Evolutionary conservation across 441 rosid species (phyloP).

Genomic region (Aleurites moluccanus): DNA sequence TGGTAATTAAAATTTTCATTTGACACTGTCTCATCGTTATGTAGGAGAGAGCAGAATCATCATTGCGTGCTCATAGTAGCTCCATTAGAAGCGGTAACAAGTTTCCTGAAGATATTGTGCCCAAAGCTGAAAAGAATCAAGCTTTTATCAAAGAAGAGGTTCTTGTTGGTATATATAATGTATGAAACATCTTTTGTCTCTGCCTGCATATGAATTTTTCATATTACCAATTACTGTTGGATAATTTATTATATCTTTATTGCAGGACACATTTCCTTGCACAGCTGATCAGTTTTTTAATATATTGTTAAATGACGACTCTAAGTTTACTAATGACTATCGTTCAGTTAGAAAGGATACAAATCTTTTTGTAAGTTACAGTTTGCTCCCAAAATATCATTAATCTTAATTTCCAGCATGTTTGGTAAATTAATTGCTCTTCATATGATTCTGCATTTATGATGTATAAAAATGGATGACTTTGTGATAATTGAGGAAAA

Average conservation of each 20-base stretch:
- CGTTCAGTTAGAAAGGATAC: conserved; percentile 77
- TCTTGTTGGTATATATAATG: conserved; percentile 70
- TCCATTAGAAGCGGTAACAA: conserved; percentile 60
- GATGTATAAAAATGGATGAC: background rate
- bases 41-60: conserved; percentile 88
- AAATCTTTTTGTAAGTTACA: conserved; percentile 65
- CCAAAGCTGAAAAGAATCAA: conserved; percentile 57
- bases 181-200: conserved; percentile 32
- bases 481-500: background rate
- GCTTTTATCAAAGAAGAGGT: conserved; percentile 87
- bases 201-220: conserved; percentile 20
- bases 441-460: background rate
- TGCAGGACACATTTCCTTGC: conserved; percentile 78
- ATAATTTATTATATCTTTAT: conserved; percentile 25
- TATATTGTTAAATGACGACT: conserved; percentile 65
- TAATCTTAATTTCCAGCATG: conserved; percentile 6
- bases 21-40: conserved; percentile 17
- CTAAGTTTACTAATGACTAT: conserved; percentile 63
- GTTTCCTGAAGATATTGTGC: conserved; percentile 50
- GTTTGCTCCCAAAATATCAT: conserved; percentile 6
- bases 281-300: conserved; percentile 68
- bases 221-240: conserved; percentile 19
- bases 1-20: background rate
- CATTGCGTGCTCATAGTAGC: conserved; percentile 92
- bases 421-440: conserved; percentile 8